phyloP scores from a whole-genome alignment of 371 early-diverging fungal species.

The Apophysomyces ossiformis region DNA sequence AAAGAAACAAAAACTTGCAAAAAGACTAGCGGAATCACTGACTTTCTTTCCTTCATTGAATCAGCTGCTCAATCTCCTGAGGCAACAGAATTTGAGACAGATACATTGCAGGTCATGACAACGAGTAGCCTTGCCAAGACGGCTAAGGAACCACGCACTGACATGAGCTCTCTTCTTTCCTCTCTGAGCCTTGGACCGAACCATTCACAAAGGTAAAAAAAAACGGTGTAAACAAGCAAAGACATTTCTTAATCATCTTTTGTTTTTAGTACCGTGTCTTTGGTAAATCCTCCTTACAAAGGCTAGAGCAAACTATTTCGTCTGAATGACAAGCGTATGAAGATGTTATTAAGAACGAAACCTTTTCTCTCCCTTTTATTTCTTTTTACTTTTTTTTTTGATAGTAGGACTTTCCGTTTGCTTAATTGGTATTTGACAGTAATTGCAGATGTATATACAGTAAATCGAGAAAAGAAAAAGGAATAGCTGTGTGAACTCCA shows the following conservation, averaged over 20 bases:
- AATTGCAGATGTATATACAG: too few relatives aligned
- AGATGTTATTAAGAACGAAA: too few relatives aligned
- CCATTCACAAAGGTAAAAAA: conserved; percentile 23
- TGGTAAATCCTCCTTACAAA: conserved; percentile 30
- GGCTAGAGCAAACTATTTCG: neutral
- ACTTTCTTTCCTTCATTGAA: neutral
- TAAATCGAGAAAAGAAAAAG: too few relatives aligned
- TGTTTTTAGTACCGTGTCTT: conserved; percentile 12
- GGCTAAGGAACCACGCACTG: conserved; percentile 31
- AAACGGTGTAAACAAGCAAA: too few relatives aligned
- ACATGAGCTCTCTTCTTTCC: conserved; percentile 48
- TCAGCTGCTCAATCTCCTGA: conserved; percentile 7
- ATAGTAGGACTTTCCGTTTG: too few relatives aligned
- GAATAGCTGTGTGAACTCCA: too few relatives aligned
- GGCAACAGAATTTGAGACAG: conserved; percentile 14
- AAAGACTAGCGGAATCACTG: neutral
- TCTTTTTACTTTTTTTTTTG: too few relatives aligned
- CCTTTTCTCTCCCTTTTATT: too few relatives aligned
- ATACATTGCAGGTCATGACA: conserved; percentile 26
- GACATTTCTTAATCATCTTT: neutral
- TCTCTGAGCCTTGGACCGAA: conserved; percentile 34
- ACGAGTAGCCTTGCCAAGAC: conserved; percentile 29
- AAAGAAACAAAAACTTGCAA: neutral
- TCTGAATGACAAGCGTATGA: too few relatives aligned
- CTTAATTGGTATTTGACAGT: too few relatives aligned